Percentiles rank a stretch among this genome's conserved stretches.
Evolutionary conservation across 192 early-diverging fungal genomes (phyloP).

Genomic region (Coemansia sp.): DNA sequence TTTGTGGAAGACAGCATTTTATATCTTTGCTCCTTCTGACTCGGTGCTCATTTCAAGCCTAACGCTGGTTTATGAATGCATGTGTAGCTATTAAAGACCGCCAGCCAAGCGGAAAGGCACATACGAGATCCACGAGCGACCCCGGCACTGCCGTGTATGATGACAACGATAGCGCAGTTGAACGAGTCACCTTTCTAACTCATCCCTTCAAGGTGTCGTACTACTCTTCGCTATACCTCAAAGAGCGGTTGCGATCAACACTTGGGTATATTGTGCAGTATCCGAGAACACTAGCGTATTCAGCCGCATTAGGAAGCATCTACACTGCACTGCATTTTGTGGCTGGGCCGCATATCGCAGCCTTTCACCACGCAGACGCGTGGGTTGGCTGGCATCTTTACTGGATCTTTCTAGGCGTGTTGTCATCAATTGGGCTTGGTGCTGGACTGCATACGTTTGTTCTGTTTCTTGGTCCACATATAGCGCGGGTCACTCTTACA

Average conservation of each 20-base stretch:
- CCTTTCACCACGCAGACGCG: conserved; percentile 54
- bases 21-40: background rate
- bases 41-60: background rate
- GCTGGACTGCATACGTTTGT: conserved; percentile 95
- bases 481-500: conserved; percentile 85
- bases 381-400: conserved; percentile 81
- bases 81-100: background rate
- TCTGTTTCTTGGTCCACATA: conserved; percentile 88
- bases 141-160: background rate
- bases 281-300: conserved; percentile 39
- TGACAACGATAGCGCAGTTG: background rate
- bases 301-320: conserved; percentile 23
- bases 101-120: background rate
- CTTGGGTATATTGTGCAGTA: conserved; percentile 34
- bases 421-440: conserved; percentile 90
- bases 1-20: background rate
- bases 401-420: conserved; percentile 84
- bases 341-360: conserved; percentile 28
- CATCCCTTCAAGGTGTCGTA: conserved; percentile 52
- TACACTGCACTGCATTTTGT: conserved; percentile 49
- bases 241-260: conserved; percentile 17
- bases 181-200: conserved; percentile 42
- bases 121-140: background rate
- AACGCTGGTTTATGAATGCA: background rate
- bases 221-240: conserved; percentile 48